These are phyloP conservation scores for Rhodotorula paludigena DNA, from an alignment of 768 basidiomycete genomes.

Conservation along the genomic window DNA sequence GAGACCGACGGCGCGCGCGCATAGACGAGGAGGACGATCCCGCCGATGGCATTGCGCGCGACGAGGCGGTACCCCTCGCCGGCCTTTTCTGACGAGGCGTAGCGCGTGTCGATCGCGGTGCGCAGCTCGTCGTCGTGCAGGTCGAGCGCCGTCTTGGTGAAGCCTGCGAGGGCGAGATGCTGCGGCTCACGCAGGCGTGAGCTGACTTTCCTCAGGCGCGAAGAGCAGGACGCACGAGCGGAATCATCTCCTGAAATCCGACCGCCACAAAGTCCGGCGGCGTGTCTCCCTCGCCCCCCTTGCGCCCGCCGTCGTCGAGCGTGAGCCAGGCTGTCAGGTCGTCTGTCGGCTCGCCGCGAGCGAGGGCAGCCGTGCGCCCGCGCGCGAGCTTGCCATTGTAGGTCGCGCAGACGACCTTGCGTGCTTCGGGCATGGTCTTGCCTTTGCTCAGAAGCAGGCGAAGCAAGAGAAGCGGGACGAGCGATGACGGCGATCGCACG, in stretches of 20 bases:
- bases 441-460: no score
- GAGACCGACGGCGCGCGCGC: constrained; percentile 60
- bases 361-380: background rate
- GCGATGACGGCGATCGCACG: background rate
- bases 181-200: constrained; percentile 69
- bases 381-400: constrained; percentile 31
- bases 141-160: constrained; percentile 49
- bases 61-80: constrained; percentile 61
- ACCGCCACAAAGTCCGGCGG: constrained; percentile 84
- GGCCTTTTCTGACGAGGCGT: background rate
- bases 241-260: constrained; percentile 88
- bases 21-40: constrained; percentile 81
- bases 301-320: constrained; percentile 45
- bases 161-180: constrained; percentile 47
- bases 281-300: constrained; percentile 39
- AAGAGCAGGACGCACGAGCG: constrained; percentile 78
- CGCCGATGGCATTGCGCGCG: constrained; percentile 74
- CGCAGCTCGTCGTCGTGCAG: constrained; percentile 19
- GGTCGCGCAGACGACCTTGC: constrained; percentile 21
- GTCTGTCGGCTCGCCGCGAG: constrained; percentile 60
- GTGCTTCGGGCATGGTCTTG: background rate
- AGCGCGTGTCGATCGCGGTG: constrained; percentile 6
- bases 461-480: background rate
- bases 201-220: constrained; percentile 42
- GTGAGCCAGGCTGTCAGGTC: constrained; percentile 88